Percentiles rank a stretch among this genome's conserved stretches.
Conservation (phyloP, 23 red algal genomes). For the Gracilaria vermiculophylla region DNA sequence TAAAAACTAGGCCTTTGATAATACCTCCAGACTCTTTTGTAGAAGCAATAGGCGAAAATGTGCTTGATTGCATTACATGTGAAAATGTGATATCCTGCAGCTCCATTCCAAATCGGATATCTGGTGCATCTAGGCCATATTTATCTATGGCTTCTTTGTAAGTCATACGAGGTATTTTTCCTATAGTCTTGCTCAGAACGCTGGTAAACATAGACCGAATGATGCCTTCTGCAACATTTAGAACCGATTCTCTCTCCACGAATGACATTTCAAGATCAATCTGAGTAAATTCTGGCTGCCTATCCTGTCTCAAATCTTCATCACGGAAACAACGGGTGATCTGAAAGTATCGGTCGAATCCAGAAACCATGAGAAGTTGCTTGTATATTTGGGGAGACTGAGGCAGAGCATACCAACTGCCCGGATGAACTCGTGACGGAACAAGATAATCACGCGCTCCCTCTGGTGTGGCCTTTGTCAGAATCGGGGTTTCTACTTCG, state of each 20-base stretch:
- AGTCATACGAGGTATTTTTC: conserved; percentile 71
- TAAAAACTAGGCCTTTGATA: conserved; percentile 76
- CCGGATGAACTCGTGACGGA: conserved; percentile 88
- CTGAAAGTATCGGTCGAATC: conserved; percentile 99
- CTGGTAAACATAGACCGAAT: conserved; percentile 63
- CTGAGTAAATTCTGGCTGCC: conserved; percentile 99
- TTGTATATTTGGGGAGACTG: conserved; percentile 99
- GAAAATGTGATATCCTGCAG: conserved; percentile 60
- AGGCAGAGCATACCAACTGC: conserved; percentile 91
- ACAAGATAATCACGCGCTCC: conserved; percentile 98
- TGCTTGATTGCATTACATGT: conserved; percentile 14
- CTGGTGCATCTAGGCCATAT: conserved; percentile 97
- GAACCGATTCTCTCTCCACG: conserved; percentile 84
- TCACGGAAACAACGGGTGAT: conserved; percentile 98
- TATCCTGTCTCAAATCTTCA: conserved; percentile 93
- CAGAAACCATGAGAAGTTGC: conserved; percentile 95
- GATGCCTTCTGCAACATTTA: conserved; percentile 82
- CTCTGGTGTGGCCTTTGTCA: conserved; percentile 95
- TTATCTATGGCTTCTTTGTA: conserved; percentile 82
- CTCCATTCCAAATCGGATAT: conserved; percentile 95
- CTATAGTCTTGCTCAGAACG: conserved; percentile 29
- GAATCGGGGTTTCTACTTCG: conserved; percentile 95
- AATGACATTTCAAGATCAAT: conserved; percentile 99
- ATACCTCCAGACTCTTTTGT: conserved; percentile 48
- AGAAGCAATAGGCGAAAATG: conserved; percentile 60